phyloP scores from a whole-genome alignment of 176 grass and related monocot genomes.

The Hordeum vulgare region DNA sequence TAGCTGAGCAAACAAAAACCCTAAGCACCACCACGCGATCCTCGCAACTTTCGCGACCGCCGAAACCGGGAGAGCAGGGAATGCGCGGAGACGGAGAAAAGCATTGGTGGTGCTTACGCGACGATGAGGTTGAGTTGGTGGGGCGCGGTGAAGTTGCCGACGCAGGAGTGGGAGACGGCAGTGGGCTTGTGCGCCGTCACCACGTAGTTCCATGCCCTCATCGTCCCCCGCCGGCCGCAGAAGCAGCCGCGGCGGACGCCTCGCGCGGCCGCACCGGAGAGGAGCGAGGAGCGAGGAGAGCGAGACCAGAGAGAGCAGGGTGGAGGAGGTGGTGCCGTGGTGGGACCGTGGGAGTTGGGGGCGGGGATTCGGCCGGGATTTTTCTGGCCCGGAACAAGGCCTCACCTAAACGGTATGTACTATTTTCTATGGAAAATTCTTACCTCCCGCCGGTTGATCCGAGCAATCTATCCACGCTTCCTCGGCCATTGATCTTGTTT shows the following conservation, averaged over 20 bases:
- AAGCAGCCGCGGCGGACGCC: neutral
- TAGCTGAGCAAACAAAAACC: neutral
- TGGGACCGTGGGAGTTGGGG: no score
- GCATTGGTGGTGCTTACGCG: conserved; percentile 36
- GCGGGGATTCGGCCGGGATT: no score
- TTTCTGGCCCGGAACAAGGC: no score
- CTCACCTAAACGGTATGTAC: no score
- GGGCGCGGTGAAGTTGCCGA: conserved; percentile 85
- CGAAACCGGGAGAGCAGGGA: neutral
- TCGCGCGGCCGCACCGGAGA: neutral
- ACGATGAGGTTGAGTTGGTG: conserved; percentile 87
- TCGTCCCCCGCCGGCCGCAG: conserved; percentile 6
- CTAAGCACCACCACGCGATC: neutral
- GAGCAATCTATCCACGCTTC: no score
- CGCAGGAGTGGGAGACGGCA: conserved; percentile 75
- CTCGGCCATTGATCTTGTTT: no score
- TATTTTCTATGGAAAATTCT: no score
- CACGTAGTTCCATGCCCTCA: conserved; percentile 90
- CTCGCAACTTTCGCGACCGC: neutral
- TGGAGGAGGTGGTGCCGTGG: neutral
- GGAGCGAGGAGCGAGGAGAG: neutral
- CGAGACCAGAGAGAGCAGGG: neutral
- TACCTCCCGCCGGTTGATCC: no score
- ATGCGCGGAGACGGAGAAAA: neutral
- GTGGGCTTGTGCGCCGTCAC: conserved; percentile 90